Percentiles rank a stretch among this genome's conserved stretches.
phyloP scores from a whole-genome alignment of 1,284 basidiomycete genomes.

The Rhodotorula sp. region DNA sequence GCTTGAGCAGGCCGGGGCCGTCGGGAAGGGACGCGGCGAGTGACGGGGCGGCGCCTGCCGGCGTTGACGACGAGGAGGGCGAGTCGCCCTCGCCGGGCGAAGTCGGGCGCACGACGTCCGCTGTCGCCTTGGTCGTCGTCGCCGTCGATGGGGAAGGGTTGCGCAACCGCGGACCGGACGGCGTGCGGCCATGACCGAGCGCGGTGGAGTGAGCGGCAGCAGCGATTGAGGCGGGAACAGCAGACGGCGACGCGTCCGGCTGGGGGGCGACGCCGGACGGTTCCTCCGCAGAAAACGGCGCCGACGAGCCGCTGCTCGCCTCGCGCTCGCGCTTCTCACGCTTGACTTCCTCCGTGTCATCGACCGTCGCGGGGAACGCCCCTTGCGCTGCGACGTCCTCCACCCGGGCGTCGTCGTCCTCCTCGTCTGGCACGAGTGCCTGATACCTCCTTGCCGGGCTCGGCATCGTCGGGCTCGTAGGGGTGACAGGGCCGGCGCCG shows the following conservation, averaged over 20 bases:
- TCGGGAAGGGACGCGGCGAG: not conserved
- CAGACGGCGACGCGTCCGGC: not conserved
- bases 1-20: conserved; percentile 2
- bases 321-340: not conserved
- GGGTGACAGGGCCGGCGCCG: conserved; percentile 14
- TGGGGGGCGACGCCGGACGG: not conserved
- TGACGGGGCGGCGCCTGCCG: not conserved
- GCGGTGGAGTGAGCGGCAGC: not conserved
- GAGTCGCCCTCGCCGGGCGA: conserved; percentile 5
- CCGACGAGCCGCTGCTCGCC: not conserved
- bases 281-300: not conserved
- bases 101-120: conserved; percentile 7
- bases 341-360: not conserved
- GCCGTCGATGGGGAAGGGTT: conserved; percentile 33
- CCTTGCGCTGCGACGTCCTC: conserved; percentile 24
- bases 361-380: not conserved
- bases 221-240: not conserved
- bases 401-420: conserved; percentile 24
- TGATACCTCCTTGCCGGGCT: conserved; percentile 11
- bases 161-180: conserved; percentile 25
- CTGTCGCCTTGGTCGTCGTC: conserved; percentile 18
- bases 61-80: not conserved
- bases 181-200: conserved; percentile 7
- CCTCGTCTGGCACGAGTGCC: not conserved
- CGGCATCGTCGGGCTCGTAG: conserved; percentile 26